Conservation (phyloP, 2,329 filamentous ascomycete genomes). For the Pseudogymnoascus sp. region DNA sequence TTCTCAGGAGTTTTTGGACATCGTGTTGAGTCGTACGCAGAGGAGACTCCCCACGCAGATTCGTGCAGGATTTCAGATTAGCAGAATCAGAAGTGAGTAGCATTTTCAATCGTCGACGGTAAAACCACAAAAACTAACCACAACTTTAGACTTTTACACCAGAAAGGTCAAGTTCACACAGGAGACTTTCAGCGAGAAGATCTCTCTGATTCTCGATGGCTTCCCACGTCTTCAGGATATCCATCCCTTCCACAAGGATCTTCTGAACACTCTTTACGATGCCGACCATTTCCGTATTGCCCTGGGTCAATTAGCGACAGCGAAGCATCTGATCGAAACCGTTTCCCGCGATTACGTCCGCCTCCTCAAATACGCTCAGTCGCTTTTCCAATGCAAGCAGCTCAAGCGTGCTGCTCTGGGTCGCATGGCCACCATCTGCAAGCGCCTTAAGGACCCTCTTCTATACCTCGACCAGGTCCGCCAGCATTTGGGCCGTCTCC, state of each 20-base stretch:
- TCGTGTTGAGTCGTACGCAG: constrained; percentile 90
- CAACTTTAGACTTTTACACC: constrained; percentile 75
- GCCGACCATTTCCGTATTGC: constrained; percentile 97
- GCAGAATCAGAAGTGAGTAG: constrained; percentile 63
- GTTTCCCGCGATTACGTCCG: constrained; percentile 95
- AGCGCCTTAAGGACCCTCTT: constrained; percentile 87
- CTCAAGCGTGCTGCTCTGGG: constrained; percentile 92
- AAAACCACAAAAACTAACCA: constrained; percentile 17
- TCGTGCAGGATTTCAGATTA: constrained; percentile 90
- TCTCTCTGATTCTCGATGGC: constrained; percentile 80
- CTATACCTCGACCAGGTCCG: constrained; percentile 94
- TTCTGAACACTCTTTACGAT: constrained; percentile 98
- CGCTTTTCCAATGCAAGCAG: constrained; percentile 97
- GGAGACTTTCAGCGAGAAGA: constrained; percentile 94
- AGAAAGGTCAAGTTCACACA: constrained; percentile 97
- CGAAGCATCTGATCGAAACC: constrained; percentile 93
- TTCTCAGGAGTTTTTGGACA: constrained; percentile 93
- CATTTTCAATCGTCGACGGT: constrained; percentile 7
- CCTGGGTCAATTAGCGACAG: constrained; percentile 89
- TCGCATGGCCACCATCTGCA: constrained; percentile 96
- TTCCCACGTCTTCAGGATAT: constrained; percentile 92
- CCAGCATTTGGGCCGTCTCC: constrained; percentile 94
- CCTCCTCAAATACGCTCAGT: constrained; percentile 92
- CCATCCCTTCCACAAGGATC: constrained; percentile 78
- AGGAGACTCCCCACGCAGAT: constrained; percentile 92